Percentiles rank a stretch among this genome's conserved stretches.
phyloP scores from a whole-genome alignment of 139 green algal genomes.

The Chlorella vulgaris region DNA sequence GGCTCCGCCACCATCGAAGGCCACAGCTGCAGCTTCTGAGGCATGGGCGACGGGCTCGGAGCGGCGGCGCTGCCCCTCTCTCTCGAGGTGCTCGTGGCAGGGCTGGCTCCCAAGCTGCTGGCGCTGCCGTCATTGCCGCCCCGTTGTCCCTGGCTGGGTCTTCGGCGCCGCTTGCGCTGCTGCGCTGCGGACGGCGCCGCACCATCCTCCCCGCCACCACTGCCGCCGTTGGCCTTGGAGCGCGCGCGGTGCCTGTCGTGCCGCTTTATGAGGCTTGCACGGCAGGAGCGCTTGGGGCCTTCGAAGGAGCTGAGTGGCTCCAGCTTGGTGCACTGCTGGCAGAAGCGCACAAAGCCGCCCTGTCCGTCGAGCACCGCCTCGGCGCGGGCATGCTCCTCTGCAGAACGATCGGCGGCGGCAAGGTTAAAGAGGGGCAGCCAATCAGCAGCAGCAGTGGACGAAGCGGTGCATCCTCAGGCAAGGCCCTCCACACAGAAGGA shows the following conservation, averaged over 20 bases:
- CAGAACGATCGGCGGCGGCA: not conserved
- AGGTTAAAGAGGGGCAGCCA: not conserved
- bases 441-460: not conserved
- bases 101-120: too few species aligned
- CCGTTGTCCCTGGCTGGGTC: too few species aligned
- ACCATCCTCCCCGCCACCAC: not conserved
- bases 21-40: too few species aligned
- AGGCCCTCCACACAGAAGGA: not conserved
- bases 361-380: not conserved
- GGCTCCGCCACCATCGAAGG: too few species aligned
- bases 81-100: too few species aligned
- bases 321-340: conserved; percentile 33
- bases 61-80: too few species aligned
- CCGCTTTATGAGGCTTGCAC: conserved; percentile 3
- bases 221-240: not conserved
- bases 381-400: conserved; percentile 27
- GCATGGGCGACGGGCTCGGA: too few species aligned
- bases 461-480: not conserved
- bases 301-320: conserved; percentile 7
- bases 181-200: too few species aligned
- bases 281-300: conserved; percentile 15
- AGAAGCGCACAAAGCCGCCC: conserved; percentile 11
- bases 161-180: too few species aligned
- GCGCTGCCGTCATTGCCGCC: too few species aligned
- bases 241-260: not conserved